Evolutionary conservation across 2,329 filamentous ascomycete genomes (phyloP), one percentile per base, ranked within the genome.

Genomic region (Thelonectria discophora): DNA sequence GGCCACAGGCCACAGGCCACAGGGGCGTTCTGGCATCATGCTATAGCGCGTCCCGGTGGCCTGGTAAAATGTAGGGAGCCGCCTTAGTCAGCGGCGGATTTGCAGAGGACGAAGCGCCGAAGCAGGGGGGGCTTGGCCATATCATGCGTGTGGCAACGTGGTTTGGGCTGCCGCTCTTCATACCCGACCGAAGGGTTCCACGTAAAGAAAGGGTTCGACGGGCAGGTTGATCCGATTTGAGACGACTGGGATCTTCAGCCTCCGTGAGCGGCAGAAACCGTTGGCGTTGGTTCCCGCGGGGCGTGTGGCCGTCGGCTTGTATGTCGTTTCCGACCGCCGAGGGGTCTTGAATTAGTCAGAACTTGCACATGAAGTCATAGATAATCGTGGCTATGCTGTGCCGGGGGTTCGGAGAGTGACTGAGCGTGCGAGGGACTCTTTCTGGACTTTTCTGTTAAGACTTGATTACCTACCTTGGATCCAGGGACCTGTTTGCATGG

Each of bases 61-160:
- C 43, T 46, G 20, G 43, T 46, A 3, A 24, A 24, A 46, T 27
- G 17, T 4, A 20, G 11, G 11, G 11, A 4, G 2, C 11, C 11
- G 43, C 17, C 43, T 46, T 46, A 46, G 43, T 46, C 43, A 46
- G 43, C 43, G 43, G 43, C 43, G 40, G 4, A 27, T 46, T 46
- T 46, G 21, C 43, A 20, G 11, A 7, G 10, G 11, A 46, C 20
- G 21, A 46, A 46, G 18, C 18, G 5, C 43, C 43, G 43, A 46
- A 46, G 43, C 21, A 20, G 43, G 12, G 18, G 15, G 2, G 43
- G 20, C 12, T 17, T n/a, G 40, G n/a, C 4, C 17, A 20, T 5
- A 7, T 43, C 6, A 43, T 17, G n/a, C 2, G 17, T 5, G 18
- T n/a, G n/a, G n/a, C 40, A 3, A 24, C 6, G 21, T 24, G 21